Conservation (phyloP, 768 basidiomycete genomes). For the Serendipita indica region DNA sequence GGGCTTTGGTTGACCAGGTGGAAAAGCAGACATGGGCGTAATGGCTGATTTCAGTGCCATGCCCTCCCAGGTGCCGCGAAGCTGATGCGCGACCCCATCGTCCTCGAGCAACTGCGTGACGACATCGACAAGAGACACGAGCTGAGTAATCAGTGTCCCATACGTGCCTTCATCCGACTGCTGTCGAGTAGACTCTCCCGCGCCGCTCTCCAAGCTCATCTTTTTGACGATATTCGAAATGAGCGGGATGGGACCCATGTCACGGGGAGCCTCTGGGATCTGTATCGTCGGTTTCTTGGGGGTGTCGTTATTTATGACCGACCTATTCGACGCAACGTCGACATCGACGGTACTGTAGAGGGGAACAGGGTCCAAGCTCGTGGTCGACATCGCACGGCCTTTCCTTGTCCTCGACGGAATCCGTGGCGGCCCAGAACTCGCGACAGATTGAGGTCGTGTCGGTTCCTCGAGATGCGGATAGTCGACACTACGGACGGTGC, state of each 20-base stretch:
- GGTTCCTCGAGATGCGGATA: not conserved
- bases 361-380: not conserved
- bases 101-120: not conserved
- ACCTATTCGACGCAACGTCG: not conserved
- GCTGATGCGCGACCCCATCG: not conserved
- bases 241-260: conserved; percentile 6
- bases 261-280: not conserved
- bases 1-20: not conserved
- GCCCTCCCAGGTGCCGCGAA: not conserved
- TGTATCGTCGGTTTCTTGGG: not conserved
- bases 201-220: conserved; percentile 6
- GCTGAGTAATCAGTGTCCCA: not conserved
- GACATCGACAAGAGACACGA: conserved; percentile 6
- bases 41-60: not conserved
- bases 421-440: conserved; percentile 5
- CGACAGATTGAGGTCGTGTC: not conserved
- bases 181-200: not conserved
- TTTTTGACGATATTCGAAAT: conserved; percentile 2
- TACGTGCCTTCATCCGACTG: not conserved
- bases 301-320: not conserved
- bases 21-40: not conserved
- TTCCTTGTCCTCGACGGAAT: not conserved
- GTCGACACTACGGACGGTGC: not conserved
- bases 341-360: not conserved
- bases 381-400: not conserved